A percentile compares a stretch with the other conserved stretches of the same genome.
phyloP scores from a whole-genome alignment of 257 asterid species.

The Marsdenia floribunda region DNA sequence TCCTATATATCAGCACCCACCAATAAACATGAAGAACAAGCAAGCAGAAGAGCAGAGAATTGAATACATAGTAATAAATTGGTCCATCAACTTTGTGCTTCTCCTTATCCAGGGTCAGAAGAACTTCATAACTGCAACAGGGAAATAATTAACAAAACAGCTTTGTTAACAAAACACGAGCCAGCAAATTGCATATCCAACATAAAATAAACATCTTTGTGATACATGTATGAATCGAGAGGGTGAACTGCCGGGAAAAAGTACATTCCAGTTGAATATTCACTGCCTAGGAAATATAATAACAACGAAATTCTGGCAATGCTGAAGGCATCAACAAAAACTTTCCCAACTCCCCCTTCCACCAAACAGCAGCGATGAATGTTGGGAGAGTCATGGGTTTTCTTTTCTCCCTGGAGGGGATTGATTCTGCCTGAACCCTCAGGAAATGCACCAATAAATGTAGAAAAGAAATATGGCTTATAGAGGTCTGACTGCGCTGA shows the following conservation, averaged over 20 bases:
- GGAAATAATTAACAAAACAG: background rate
- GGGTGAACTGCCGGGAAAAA: background rate
- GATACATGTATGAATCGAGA: background rate
- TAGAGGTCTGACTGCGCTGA: background rate
- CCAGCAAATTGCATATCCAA: background rate
- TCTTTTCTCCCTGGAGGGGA: background rate
- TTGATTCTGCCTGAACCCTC: background rate
- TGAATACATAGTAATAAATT: slow-evolving; percentile 73
- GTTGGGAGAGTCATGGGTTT: background rate
- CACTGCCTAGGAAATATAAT: background rate
- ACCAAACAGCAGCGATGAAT: background rate
- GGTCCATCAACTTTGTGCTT: slow-evolving; percentile 59
- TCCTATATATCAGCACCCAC: slow-evolving; percentile 81
- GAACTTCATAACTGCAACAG: slow-evolving; percentile 55
- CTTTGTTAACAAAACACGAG: slow-evolving; percentile 1
- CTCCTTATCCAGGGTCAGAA: slow-evolving; percentile 49
- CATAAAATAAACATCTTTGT: background rate
- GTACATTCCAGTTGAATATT: background rate
- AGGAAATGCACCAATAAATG: background rate
- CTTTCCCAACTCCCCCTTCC: background rate
- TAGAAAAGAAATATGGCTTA: background rate
- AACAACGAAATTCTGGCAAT: background rate
- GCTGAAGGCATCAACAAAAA: background rate
- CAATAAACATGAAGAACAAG: slow-evolving; percentile 89
- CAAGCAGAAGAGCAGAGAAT: slow-evolving; percentile 72